Base-by-base conservation (phyloP, 768 basidiomycete genomes). In the Leccinellum albellum region DNA sequence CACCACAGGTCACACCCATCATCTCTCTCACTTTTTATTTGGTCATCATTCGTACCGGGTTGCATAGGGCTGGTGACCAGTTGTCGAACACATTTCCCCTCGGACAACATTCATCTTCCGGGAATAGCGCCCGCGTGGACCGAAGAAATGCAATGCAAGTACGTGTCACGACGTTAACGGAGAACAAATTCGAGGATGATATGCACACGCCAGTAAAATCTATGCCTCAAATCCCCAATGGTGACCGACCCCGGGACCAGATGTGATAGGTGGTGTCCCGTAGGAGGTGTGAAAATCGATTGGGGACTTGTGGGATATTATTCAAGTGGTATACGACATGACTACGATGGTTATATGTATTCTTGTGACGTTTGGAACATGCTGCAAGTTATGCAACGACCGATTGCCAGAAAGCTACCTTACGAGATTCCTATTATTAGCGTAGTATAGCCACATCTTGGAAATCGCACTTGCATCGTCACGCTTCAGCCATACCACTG, bases 11-110 rank as follows among this genome's bases (percentile, higher is more conserved):
- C 45, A 66, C 68, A 14, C 76, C 74, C 23, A 72, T 76, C 53
- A 76, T 76, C 54, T 73, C 71, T 8, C 76, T 78, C 64, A 70
- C 73, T 6, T 78, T 76, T 63, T 75, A 75, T 63, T 71, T 77
- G 74, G 72, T 78, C 50, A 75, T 76, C 31, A 66, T 78, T 20
- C 77, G 75, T 40, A 64, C 75, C 29, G 74, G 70, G 1, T 15
- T 70, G 26, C 42, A 56, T 21, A 53, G 33, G 46, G 56, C 54
- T 31, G 42, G 37, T 3, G 46, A 20, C 29, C 48, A 42, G 9
- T 5, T 10, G 8, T 20, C 42, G 10, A 32, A 32, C 4, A 1
- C 4, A 13, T n/a, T 40, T 50, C 37, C 44, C 3, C 7, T 47
- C 9, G 48, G 20, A 23, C 20, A 29, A 14, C 17, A 26, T 0